Base-by-base conservation (phyloP, 2,329 filamentous ascomycete genomes). In the Teratosphaeriaceae sp. region DNA sequence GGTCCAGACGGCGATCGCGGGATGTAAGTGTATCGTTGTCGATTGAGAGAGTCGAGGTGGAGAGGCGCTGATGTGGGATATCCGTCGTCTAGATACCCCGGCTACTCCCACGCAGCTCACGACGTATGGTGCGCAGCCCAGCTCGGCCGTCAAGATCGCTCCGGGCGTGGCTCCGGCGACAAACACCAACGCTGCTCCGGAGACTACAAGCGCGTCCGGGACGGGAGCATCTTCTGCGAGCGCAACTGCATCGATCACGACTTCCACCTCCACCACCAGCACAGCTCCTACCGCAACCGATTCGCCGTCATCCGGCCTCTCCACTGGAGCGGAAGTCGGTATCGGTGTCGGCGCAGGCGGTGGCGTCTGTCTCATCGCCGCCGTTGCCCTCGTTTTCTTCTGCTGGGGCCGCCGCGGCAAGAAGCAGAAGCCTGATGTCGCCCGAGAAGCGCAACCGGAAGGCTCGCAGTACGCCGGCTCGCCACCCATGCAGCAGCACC, bases 341-440 rank as follows among this genome's bases (percentile, higher is more conserved):
- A 54, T 57, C 12, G 56, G 53, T 11, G 50, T 53, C 2, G 55
- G 54, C 9, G 47, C 51, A 8, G 36, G 36, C 13, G 53, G 38
- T 13, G 52, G 49, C 19, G 45, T 52, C 19, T 38, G 44, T n/a
- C 38, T 57, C 19, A n/a, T 54, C 19, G 45, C 49, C 13, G 43
- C 42, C 16, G 24, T 52, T 12, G 46, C 36, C 3, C 15, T 56
- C 24, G 23, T 35, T 11, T 18, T 49, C 22, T 48, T 46, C 23
- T 42, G 49, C 20, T 41, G 40, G 27, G 48, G 46, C 18, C 50
- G 45, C 38, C 22, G 49, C n/a, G n/a, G n/a, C n/a, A n/a, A n/a
- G 35, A 31, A 46, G 30, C 26, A 33, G 13, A 31, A 31, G 29
- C 23, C 37, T 21, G 11, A 6, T 40, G 40, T 33, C 9, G 35